These are phyloP conservation scores for Septoria petroselini DNA, from an alignment of 2,329 filamentous ascomycete species.

Conservation along the genomic window DNA sequence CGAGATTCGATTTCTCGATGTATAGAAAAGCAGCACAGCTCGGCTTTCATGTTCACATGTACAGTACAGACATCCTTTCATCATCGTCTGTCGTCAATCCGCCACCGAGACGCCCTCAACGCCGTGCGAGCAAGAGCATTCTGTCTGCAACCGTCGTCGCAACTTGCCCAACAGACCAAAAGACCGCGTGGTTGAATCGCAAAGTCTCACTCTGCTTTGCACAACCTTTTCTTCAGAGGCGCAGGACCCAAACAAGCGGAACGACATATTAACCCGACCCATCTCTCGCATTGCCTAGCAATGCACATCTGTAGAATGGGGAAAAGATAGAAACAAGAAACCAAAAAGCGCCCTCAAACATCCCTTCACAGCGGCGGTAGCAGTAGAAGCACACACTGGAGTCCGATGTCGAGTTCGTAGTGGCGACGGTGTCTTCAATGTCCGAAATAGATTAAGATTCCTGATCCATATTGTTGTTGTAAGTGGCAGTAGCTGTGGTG, in stretches of 20 bases:
- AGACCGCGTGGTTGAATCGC: neutral
- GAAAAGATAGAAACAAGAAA: neutral
- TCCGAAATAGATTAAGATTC: neutral
- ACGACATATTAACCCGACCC: too few relatives aligned
- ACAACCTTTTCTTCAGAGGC: neutral
- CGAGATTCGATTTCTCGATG: too few relatives aligned
- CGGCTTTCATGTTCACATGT: neutral
- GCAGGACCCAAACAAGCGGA: too few relatives aligned
- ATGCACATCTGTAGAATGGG: neutral
- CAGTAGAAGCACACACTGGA: neutral
- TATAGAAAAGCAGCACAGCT: neutral
- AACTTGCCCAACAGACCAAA: neutral
- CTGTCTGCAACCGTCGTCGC: too few relatives aligned
- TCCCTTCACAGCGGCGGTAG: neutral
- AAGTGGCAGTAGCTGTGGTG: neutral
- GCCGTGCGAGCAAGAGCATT: neutral
- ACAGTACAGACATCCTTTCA: neutral
- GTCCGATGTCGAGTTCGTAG: neutral
- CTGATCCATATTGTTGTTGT: neutral
- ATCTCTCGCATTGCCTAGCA: neutral
- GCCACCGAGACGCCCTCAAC: neutral
- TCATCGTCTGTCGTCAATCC: neutral
- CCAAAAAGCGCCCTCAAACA: neutral
- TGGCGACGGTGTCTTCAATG: neutral
- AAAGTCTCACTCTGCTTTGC: too few relatives aligned